Evolutionary conservation across 2,329 filamentous ascomycete genomes (phyloP), one percentile per base, ranked within the genome.

Genomic region (Xylogone sp.): DNA sequence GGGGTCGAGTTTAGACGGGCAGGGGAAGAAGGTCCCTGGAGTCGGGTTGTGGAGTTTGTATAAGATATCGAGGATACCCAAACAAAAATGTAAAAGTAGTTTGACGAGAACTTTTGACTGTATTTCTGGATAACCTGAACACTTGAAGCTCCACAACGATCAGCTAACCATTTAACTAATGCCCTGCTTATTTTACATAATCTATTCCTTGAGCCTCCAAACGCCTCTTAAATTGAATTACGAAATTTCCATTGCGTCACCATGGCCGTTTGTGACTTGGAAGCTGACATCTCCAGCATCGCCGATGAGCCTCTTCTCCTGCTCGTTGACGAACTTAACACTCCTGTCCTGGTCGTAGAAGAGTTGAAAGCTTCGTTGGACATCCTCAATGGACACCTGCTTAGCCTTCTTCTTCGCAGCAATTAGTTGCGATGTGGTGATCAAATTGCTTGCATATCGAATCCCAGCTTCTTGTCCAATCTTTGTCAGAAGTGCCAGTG

Each of bases 371-470:
- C 90, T 96, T 60, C 93, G 84, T 75, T 96, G 88, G 12, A 99
- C 92, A 65, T 99, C 94, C 51, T 90, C 84, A 52, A 96, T 81
- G 52, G 81, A 83, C 45, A 99, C 89, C 64, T 93, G 86, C 70
- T 89, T 90, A 16, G 87, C 86, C 65, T 85, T 87, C 59, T 92
- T 83, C 79, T 97, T 97, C 63, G 88, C 84, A 56, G 84, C 84
- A 46, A 97, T 80, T 43, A 99, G 81, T 69, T 96, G 88, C 4
- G 90, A 94, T 1, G 94, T 97, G 20, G 89, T 96, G 71, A 99
- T 97, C 51, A 99, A 84, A 68, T 99, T 97, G 75, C 90, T 95
- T n/a, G 92, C 93, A 68, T 99, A 99, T 61, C 94, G 82, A 47
- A 99, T 78, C 21, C 93, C 93, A 1, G 91, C 86, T 70, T 99